phyloP scores from a whole-genome alignment of 2,329 filamentous ascomycete genomes.

The Blastomyces parvus region DNA sequence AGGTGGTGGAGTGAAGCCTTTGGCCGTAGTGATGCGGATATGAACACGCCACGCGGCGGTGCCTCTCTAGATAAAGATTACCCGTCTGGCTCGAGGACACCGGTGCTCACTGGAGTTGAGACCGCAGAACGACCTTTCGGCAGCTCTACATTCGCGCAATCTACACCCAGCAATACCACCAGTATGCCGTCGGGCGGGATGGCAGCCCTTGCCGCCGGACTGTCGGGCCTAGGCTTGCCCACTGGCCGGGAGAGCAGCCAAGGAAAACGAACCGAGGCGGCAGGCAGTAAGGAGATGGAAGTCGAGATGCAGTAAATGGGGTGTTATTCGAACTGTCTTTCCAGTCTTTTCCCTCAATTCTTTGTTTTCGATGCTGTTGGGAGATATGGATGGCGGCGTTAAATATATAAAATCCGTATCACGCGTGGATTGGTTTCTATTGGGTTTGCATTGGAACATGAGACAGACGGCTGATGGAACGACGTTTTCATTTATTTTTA shows the following conservation, averaged over 20 bases:
- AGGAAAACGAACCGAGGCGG: conserved; percentile 20
- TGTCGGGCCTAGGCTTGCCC: conserved; percentile 38
- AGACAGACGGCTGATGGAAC: not conserved
- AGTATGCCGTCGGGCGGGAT: conserved; percentile 24
- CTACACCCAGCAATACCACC: not conserved
- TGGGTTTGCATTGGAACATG: not conserved
- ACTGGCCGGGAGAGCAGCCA: conserved; percentile 24
- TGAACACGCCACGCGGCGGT: conserved; percentile 62
- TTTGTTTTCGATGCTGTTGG: not conserved
- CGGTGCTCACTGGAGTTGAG: conserved; percentile 52
- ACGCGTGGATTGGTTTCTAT: too few species aligned
- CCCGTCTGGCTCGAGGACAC: conserved; percentile 31
- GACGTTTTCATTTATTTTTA: not conserved
- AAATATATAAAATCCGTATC: not conserved
- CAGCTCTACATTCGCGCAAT: conserved; percentile 29
- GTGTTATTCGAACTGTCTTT: not conserved
- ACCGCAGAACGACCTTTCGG: conserved; percentile 47
- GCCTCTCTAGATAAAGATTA: conserved; percentile 29
- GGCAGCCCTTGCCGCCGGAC: conserved; percentile 36
- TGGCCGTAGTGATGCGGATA: conserved; percentile 76
- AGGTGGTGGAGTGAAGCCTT: conserved; percentile 92
- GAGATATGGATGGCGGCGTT: not conserved
- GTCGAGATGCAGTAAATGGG: conserved; percentile 42
- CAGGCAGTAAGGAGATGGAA: conserved; percentile 32
- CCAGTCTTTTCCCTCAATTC: not conserved